Evolutionary conservation across 495 filamentous ascomycete genomes (phyloP).

Genomic region (Usnea hakonensis): DNA sequence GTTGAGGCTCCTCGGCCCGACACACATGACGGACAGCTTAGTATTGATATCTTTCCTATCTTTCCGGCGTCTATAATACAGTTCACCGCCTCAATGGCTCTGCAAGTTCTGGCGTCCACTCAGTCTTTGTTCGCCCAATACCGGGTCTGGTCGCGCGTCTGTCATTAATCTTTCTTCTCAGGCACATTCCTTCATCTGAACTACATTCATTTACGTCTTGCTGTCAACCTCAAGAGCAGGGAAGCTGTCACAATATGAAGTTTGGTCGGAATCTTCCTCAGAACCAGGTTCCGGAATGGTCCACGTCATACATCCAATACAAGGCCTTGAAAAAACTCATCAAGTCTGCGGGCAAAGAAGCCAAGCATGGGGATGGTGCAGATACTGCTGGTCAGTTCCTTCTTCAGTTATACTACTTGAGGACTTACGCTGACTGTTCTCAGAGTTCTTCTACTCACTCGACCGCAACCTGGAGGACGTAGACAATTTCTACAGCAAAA

Average conservation of each 20-base stretch:
- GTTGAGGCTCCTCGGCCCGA: neutral
- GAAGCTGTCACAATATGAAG: constrained; percentile 51
- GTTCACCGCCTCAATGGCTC: constrained; percentile 4
- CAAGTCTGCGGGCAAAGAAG: constrained; percentile 59
- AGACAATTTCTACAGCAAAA: constrained; percentile 92
- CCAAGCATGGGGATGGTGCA: constrained; percentile 58
- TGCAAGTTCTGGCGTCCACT: neutral
- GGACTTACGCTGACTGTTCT: constrained; percentile 25
- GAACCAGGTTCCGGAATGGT: constrained; percentile 97
- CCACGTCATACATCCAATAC: constrained; percentile 87
- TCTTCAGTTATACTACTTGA: neutral
- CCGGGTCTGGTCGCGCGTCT: constrained; percentile 13
- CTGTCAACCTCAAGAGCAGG: neutral
- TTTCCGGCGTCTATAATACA: neutral
- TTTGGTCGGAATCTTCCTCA: constrained; percentile 77
- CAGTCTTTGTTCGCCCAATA: constrained; percentile 9
- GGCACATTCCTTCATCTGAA: neutral
- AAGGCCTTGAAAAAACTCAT: constrained; percentile 92
- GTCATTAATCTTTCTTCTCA: neutral
- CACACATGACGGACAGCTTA: neutral
- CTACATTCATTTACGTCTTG: neutral
- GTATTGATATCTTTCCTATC: neutral
- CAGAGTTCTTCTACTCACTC: constrained; percentile 89
- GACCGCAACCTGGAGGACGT: constrained; percentile 96
- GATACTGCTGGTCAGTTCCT: constrained; percentile 64